These are phyloP conservation scores for Xylaria arbuscula DNA, from an alignment of 2,329 filamentous ascomycete species.

Conservation along the genomic window DNA sequence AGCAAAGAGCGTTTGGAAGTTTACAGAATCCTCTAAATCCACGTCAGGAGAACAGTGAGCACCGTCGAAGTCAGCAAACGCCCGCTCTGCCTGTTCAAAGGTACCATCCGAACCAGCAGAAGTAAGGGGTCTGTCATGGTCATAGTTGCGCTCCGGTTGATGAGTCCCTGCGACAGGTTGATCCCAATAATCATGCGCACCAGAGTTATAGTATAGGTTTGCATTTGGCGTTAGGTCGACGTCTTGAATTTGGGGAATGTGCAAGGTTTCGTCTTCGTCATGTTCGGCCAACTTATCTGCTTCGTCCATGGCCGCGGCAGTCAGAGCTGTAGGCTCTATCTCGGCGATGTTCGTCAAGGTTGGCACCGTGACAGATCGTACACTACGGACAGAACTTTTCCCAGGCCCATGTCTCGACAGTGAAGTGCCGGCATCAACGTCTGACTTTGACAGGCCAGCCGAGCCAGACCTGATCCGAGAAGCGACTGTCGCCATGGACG, in stretches of 20 bases:
- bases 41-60: slow-evolving; percentile 74
- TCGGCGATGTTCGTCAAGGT: slow-evolving; percentile 68
- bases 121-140: slow-evolving; percentile 55
- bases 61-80: slow-evolving; percentile 86
- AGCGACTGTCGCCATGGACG: slow-evolving; percentile 66
- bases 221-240: slow-evolving; percentile 47
- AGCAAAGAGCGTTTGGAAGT: slow-evolving; percentile 44
- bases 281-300: slow-evolving; percentile 59
- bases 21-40: slow-evolving; percentile 47
- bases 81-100: slow-evolving; percentile 71
- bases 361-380: slow-evolving; percentile 59
- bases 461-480: slow-evolving; percentile 65
- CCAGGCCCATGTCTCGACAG: slow-evolving; percentile 65
- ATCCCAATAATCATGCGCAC: slow-evolving; percentile 49
- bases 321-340: slow-evolving; percentile 64
- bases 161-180: slow-evolving; percentile 42
- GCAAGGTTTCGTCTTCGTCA: slow-evolving; percentile 53
- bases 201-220: slow-evolving; percentile 41
- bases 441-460: slow-evolving; percentile 57
- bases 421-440: slow-evolving; percentile 54
- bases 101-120: slow-evolving; percentile 70
- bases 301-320: slow-evolving; percentile 63
- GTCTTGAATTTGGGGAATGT: slow-evolving; percentile 43
- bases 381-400: slow-evolving; percentile 64
- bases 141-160: slow-evolving; percentile 39